Percentiles rank a stretch among this genome's conserved stretches.
Conservation (phyloP, 2,329 filamentous ascomycete species). For the Mycosphaerelloides madeirae region DNA sequence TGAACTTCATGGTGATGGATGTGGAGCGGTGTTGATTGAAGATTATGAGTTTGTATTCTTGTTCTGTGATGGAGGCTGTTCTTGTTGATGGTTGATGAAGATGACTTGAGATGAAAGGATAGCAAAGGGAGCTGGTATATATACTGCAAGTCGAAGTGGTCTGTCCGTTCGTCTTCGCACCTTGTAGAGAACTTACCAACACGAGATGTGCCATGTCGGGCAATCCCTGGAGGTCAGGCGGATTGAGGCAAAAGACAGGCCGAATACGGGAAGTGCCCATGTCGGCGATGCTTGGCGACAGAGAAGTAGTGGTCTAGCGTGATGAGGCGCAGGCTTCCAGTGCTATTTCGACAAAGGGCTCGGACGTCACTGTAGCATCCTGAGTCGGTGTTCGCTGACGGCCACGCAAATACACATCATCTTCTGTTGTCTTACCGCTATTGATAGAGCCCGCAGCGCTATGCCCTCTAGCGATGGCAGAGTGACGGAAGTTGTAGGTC, state of each 20-base stretch:
- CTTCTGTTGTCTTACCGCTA: too few species aligned
- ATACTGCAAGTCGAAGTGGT: neutral
- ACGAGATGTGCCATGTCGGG: too few species aligned
- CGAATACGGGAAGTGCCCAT: neutral
- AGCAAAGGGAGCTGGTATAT: neutral
- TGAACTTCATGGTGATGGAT: constrained; percentile 19
- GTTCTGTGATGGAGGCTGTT: neutral
- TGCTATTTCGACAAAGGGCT: too few species aligned
- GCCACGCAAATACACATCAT: too few species aligned
- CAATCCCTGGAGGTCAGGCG: too few species aligned
- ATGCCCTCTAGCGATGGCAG: too few species aligned
- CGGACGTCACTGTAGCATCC: too few species aligned
- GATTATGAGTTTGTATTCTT: neutral
- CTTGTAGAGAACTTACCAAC: too few species aligned
- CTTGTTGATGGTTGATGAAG: neutral
- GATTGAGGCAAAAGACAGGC: too few species aligned
- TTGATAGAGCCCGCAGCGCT: too few species aligned
- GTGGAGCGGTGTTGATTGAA: constrained; percentile 1
- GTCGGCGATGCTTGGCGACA: neutral
- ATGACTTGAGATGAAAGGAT: neutral
- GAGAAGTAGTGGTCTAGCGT: neutral
- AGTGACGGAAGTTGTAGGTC: too few species aligned
- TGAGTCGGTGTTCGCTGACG: too few species aligned
- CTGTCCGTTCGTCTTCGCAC: neutral
- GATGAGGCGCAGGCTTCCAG: neutral